Conservation (phyloP, 768 basidiomycete species). For the Suillus plorans region DNA sequence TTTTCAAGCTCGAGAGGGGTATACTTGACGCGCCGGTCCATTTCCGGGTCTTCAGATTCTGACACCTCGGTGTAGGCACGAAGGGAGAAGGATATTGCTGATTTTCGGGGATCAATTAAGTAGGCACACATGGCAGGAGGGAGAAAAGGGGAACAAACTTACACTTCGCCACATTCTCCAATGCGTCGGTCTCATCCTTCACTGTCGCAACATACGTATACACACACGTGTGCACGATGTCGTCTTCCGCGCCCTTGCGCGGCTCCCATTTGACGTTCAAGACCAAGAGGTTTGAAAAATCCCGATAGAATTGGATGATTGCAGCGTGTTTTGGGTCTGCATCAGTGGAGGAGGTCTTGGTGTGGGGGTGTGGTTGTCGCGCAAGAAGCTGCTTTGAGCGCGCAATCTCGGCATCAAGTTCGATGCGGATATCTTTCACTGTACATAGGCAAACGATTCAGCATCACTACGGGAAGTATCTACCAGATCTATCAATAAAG, state of each 20-base stretch:
- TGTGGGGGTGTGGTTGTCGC: constrained; percentile 37
- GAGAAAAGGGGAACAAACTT: constrained; percentile 4
- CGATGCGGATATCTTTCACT: constrained; percentile 53
- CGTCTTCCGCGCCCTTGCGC: constrained; percentile 45
- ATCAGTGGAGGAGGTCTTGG: constrained; percentile 39
- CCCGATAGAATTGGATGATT: constrained; percentile 79
- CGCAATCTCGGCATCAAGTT: constrained; percentile 66
- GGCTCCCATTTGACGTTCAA: constrained; percentile 53
- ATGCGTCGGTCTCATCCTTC: constrained; percentile 32
- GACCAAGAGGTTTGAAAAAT: constrained; percentile 78
- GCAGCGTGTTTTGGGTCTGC: constrained; percentile 55
- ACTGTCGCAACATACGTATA: constrained; percentile 51
- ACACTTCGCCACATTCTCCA: constrained; percentile 32
- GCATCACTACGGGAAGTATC: constrained; percentile 4
- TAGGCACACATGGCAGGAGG: constrained; percentile 8
- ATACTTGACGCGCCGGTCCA: constrained; percentile 47
- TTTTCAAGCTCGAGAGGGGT: constrained; percentile 64
- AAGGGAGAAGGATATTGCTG: constrained; percentile 64
- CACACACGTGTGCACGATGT: constrained; percentile 64
- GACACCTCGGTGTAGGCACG: constrained; percentile 45
- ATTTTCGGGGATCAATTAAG: constrained; percentile 1
- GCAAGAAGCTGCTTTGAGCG: constrained; percentile 44
- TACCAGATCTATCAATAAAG: not conserved
- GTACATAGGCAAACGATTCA: constrained; percentile 5
- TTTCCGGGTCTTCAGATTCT: constrained; percentile 30